Evolutionary conservation across 352 stramenopile genomes (phyloP), one percentile per base, ranked within the genome.

Genomic region (Pythium utonaiense): DNA sequence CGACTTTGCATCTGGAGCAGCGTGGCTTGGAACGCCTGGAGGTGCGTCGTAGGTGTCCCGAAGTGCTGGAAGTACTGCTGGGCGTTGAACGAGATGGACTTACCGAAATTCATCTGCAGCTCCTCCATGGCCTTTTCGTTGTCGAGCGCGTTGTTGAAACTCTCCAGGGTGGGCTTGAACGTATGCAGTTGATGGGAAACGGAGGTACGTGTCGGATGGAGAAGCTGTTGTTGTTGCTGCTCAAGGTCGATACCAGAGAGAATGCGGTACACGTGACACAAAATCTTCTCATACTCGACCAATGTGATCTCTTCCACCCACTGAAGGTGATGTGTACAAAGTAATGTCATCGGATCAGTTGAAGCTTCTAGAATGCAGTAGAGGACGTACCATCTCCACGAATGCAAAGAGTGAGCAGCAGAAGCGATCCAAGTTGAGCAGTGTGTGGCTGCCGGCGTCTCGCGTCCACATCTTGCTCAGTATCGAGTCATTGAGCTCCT

Each of bases 321-420:
- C 69, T 78, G 24, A 8, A 9, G 24, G 21, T 19, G 36, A 14
- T 8, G 17, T 14, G 0, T 25, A n/a, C 21, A 19, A n/a, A 40
- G 17, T 53, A 47, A 10, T 50, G 10, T 62, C 38, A 53, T 14
- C 19, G 9, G 22, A 21, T 10, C 25, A 42, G 19, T 40, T 24
- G 8, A 28, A 12, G 45, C 13, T 0, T 19, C n/a, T n/a, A n/a
- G n/a, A n/a, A n/a, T n/a, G n/a, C n/a, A n/a, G n/a, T n/a, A n/a
- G 12, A 6, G 57, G 16, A 57, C 62, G 47, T 42, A 87, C 75
- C 71, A 88, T 79, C 62, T 88, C 77, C 36, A 67, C 67, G 41
- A 78, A 89, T 38, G 64, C 75, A 50, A 87, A 87, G 10, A 89
- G 50, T 14, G 80, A 84, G 62, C 71, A 85, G 57, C 69, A 75